phyloP scores from a whole-genome alignment of 768 basidiomycete genomes.

The Boletales sp. region DNA sequence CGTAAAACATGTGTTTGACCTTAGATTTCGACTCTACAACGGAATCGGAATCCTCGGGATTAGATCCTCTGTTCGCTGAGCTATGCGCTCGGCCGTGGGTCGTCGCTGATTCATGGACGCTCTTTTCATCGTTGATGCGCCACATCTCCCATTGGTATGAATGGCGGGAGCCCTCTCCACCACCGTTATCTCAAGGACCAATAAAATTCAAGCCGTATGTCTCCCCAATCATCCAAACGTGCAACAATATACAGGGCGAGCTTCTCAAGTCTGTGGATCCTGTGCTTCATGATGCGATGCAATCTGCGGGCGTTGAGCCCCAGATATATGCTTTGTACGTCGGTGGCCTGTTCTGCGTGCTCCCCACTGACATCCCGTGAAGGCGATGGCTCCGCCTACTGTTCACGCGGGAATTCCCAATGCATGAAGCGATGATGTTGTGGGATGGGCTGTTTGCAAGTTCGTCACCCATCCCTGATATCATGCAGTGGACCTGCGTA shows the following conservation, averaged over 20 bases:
- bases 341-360: conserved; percentile 5
- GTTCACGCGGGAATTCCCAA: conserved; percentile 88
- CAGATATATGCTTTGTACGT: conserved; percentile 95
- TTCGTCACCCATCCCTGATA: conserved; percentile 64
- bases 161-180: conserved; percentile 48
- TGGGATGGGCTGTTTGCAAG: conserved; percentile 97
- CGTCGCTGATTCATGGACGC: conserved; percentile 82
- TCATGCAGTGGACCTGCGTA: conserved; percentile 85
- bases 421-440: conserved; percentile 77
- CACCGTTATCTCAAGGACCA: conserved; percentile 33
- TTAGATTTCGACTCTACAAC: conserved; percentile 78
- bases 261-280: conserved; percentile 79
- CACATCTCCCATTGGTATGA: conserved; percentile 77
- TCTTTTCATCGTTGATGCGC: conserved; percentile 81
- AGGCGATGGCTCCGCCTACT: conserved; percentile 93
- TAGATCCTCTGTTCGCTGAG: conserved; percentile 46
- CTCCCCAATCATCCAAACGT: conserved; percentile 82
- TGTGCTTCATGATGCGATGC: conserved; percentile 68
- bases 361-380: conserved; percentile 12
- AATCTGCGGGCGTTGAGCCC: conserved; percentile 83
- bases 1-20: conserved; percentile 18
- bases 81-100: conserved; percentile 66
- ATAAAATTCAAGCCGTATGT: conserved; percentile 61
- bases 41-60: conserved; percentile 25
- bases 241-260: conserved; percentile 72